These are phyloP conservation scores for Ogataea polymorpha DNA, from an alignment of 805 yeast genomes.

Conservation along the genomic window DNA sequence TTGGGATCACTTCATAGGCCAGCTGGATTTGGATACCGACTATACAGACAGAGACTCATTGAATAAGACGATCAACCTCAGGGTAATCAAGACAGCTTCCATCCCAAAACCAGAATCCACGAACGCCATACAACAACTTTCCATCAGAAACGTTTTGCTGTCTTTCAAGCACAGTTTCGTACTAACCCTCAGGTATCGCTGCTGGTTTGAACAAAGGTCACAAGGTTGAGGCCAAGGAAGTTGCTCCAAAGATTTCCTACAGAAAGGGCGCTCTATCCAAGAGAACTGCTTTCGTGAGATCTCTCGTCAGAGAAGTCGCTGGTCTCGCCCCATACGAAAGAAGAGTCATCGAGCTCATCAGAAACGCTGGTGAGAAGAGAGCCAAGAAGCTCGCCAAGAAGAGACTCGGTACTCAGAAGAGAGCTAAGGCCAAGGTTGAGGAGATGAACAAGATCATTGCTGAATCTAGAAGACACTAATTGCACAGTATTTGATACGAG, in stretches of 20 bases:
- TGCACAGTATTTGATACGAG: conserved; percentile 14
- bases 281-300: conserved; percentile 95
- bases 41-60: neutral
- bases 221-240: conserved; percentile 84
- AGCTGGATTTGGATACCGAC: neutral
- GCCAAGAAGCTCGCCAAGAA: conserved; percentile 99
- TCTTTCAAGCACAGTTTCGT: conserved; percentile 5
- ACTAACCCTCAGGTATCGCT: conserved; percentile 68
- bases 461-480: conserved; percentile 92
- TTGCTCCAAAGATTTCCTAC: conserved; percentile 86
- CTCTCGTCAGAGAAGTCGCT: conserved; percentile 92
- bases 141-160: neutral
- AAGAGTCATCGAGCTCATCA: conserved; percentile 98
- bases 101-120: no score
- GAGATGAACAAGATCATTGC: conserved; percentile 95
- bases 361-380: conserved; percentile 99
- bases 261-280: conserved; percentile 96
- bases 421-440: conserved; percentile 99
- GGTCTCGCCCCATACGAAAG: conserved; percentile 99
- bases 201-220: conserved; percentile 99
- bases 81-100: neutral
- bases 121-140: no score
- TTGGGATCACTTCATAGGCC: neutral
- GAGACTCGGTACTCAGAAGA: conserved; percentile 99
- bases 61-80: neutral